A percentile compares a stretch with the other conserved stretches of the same genome.
Conservation (phyloP, 2,329 filamentous ascomycete genomes). For the Pestalotiopsis sp. region DNA sequence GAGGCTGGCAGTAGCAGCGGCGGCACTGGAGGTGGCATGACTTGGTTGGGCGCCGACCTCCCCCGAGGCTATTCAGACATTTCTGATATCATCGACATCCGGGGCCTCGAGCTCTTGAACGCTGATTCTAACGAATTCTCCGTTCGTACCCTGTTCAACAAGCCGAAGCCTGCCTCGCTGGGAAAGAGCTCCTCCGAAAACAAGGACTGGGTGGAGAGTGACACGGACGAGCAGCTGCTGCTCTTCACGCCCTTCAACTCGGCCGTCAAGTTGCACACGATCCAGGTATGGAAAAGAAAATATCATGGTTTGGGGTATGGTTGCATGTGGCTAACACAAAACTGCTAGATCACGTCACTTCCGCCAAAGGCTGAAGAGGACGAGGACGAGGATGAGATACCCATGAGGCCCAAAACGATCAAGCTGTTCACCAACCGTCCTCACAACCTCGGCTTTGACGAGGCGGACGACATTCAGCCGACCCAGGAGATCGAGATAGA, state of each 20-base stretch:
- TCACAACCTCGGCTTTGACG: slow-evolving; percentile 91
- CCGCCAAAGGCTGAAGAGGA: slow-evolving; percentile 53
- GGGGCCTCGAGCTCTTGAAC: slow-evolving; percentile 86
- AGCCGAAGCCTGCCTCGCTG: slow-evolving; percentile 58
- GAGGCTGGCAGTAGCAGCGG: slow-evolving; percentile 44
- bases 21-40: slow-evolving; percentile 40
- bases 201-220: slow-evolving; percentile 92
- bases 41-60: slow-evolving; percentile 75
- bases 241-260: slow-evolving; percentile 89
- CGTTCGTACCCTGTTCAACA: slow-evolving; percentile 75
- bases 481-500: slow-evolving; percentile 80
- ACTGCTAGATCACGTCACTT: slow-evolving; percentile 76
- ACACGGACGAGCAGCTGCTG: slow-evolving; percentile 96
- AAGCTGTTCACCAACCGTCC: slow-evolving; percentile 87
- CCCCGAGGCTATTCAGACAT: slow-evolving; percentile 85
- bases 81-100: slow-evolving; percentile 78
- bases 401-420: slow-evolving; percentile 81
- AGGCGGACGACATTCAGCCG: slow-evolving; percentile 83
- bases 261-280: slow-evolving; percentile 85
- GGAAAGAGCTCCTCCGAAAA: slow-evolving; percentile 90
- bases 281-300: slow-evolving; percentile 54
- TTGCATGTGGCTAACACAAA: slow-evolving; percentile 17
- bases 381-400: slow-evolving; percentile 71
- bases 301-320: neutral
- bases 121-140: slow-evolving; percentile 70